Base-by-base conservation (phyloP, 2,329 filamentous ascomycete genomes). In the Trichothecium roseum region DNA sequence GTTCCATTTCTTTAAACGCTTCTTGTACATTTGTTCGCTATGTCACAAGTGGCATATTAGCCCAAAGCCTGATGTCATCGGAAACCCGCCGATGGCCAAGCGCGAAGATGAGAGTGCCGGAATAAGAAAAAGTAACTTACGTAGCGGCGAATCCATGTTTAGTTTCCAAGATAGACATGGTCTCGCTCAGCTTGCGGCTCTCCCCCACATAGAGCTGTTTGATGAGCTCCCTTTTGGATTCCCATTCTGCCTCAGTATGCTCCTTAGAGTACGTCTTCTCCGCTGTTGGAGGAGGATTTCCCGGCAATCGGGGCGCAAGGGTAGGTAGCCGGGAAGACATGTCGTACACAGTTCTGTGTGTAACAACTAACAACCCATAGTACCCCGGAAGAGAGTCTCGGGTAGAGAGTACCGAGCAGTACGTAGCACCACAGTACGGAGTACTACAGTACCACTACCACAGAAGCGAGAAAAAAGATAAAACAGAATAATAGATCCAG, bases 1-100 rank as follows among this genome's bases (percentile, higher is more conserved):
- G 34, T 56, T 54, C 56, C 56, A 60, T 41, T 58, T 60, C 43
- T 54, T 56, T 30, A 60, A 43, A 22, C 56, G 49, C 41, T 60
- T 60, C 38, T 60, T 60, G 36, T 57, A 60, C 55, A 59, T 60
- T 46, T 60, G 55, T 37, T 58, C 54, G 36, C 56, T 60, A 34
- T 17, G 17, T 28, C 32, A 18, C 9, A 17, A 14, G 16, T 13
- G 28, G 13, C 26, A 20, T 27, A 35, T 10, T 18, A 35, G 7
- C 17, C 14, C 18, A 34, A 18, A 22, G 14, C 14, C 18, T 16
- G 18, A 15, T 15, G 10, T n/a, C 7, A 8, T 6, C 20, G 14
- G 12, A n/a, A n/a, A n/a, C n/a, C n/a, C n/a, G n/a, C n/a, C n/a
- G n/a, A n/a, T n/a, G n/a, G n/a, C n/a, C n/a, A n/a, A n/a, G n/a